phyloP scores from a whole-genome alignment of 306 rosid genomes.

The Hippophae rhamnoides region DNA sequence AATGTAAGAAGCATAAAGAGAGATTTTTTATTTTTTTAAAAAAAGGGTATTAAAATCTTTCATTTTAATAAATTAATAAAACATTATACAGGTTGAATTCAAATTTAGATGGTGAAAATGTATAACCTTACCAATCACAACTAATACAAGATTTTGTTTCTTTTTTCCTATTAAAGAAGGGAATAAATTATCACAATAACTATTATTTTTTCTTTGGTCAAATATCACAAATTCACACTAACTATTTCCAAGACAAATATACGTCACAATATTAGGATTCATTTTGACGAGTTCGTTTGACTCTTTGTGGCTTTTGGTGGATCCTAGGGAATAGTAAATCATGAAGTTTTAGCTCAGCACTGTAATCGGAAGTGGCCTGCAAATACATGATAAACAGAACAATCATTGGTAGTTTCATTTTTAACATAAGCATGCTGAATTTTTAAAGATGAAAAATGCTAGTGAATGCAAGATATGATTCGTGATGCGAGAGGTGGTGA shows the following conservation, averaged over 20 bases:
- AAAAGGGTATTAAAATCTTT: too few relatives aligned
- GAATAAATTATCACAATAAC: too few relatives aligned
- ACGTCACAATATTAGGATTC: slow-evolving; percentile 23
- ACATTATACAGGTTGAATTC: too few relatives aligned
- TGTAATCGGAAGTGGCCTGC: slow-evolving; percentile 79
- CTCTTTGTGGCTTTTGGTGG: slow-evolving; percentile 48
- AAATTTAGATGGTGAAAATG: too few relatives aligned
- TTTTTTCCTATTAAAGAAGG: too few relatives aligned
- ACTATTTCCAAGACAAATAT: slow-evolving; percentile 1
- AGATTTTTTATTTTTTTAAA: too few relatives aligned
- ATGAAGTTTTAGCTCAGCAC: slow-evolving; percentile 83
- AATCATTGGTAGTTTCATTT: slow-evolving; percentile 11
- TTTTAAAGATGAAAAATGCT: background rate
- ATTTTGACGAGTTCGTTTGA: slow-evolving; percentile 54
- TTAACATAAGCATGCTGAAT: background rate
- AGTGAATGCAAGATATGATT: background rate
- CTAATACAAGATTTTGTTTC: too few relatives aligned
- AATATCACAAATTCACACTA: slow-evolving; percentile 13
- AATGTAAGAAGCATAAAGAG: too few relatives aligned
- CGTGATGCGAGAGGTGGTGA: background rate
- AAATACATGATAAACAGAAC: slow-evolving; percentile 14
- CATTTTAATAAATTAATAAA: too few relatives aligned
- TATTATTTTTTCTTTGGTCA: background rate
- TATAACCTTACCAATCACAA: too few relatives aligned
- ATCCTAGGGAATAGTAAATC: slow-evolving; percentile 66